Evolutionary conservation across 2,329 filamentous ascomycete species (phyloP).

Genomic region (Aspergillus vadensis): DNA sequence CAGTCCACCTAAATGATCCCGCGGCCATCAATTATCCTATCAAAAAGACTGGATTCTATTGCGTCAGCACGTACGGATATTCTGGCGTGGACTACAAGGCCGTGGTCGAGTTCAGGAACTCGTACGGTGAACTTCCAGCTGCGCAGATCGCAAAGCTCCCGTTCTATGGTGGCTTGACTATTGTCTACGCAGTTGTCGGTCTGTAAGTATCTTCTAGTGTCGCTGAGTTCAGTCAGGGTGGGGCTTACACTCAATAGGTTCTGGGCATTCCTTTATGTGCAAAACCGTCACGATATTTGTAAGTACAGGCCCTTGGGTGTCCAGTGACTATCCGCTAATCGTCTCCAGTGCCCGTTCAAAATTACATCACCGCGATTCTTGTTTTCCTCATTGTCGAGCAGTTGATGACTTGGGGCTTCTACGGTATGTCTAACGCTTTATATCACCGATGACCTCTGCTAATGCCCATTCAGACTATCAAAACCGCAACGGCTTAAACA

Average conservation of each 20-base stretch:
- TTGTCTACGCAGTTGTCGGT: slow-evolving; percentile 85
- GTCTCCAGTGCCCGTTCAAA: slow-evolving; percentile 80
- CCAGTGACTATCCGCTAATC: slow-evolving; percentile 34
- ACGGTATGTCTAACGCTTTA: slow-evolving; percentile 58
- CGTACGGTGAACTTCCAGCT: slow-evolving; percentile 92
- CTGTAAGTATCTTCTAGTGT: slow-evolving; percentile 51
- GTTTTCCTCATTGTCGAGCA: slow-evolving; percentile 94
- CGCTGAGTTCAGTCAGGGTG: background rate
- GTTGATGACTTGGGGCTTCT: slow-evolving; percentile 98
- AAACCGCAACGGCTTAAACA: slow-evolving; percentile 83
- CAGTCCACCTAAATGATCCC: slow-evolving; percentile 77
- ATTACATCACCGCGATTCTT: slow-evolving; percentile 97
- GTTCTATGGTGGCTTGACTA: slow-evolving; percentile 92
- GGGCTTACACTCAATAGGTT: slow-evolving; percentile 55
- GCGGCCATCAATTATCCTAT: slow-evolving; percentile 75
- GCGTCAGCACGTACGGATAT: slow-evolving; percentile 76
- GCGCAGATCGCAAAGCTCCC: slow-evolving; percentile 96
- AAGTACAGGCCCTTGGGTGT: slow-evolving; percentile 34
- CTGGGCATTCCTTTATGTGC: slow-evolving; percentile 94
- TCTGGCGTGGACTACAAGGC: slow-evolving; percentile 71
- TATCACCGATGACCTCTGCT: slow-evolving; percentile 28
- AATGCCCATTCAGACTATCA: slow-evolving; percentile 69
- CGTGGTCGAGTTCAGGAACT: slow-evolving; percentile 88
- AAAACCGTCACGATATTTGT: slow-evolving; percentile 89
- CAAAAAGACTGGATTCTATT: slow-evolving; percentile 93